Conservation (phyloP, 768 basidiomycete genomes). For the Lentinula edodes region DNA sequence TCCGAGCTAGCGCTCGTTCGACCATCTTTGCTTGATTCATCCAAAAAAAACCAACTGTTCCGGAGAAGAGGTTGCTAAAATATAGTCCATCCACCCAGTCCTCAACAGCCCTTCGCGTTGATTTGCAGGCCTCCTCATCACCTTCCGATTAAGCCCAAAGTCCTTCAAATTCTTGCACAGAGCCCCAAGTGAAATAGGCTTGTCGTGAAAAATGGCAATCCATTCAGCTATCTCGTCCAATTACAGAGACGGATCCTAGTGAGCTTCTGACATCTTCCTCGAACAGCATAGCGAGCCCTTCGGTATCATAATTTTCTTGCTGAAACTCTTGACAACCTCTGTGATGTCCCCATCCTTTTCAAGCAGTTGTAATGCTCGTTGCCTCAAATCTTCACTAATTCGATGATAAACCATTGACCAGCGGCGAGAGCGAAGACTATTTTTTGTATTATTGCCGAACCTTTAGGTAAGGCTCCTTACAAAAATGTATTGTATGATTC, state of each 20-base stretch:
- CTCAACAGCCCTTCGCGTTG: constrained; percentile 11
- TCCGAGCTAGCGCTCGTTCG: too few relatives aligned
- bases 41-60: constrained; percentile 11
- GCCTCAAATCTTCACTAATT: background rate
- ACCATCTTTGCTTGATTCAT: constrained; percentile 28
- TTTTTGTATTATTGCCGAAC: too few relatives aligned
- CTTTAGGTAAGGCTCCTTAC: too few relatives aligned
- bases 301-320: background rate
- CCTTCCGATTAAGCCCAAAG: constrained; percentile 12
- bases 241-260: constrained; percentile 6
- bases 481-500: too few relatives aligned
- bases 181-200: constrained; percentile 11
- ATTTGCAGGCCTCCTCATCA: constrained; percentile 11
- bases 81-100: constrained; percentile 4
- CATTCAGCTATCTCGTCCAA: constrained; percentile 10
- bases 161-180: constrained; percentile 9
- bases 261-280: background rate
- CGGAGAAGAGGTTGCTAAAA: constrained; percentile 5
- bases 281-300: background rate
- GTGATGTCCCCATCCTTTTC: background rate
- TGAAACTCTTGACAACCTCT: background rate
- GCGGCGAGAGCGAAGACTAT: too few relatives aligned
- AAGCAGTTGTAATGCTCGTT: background rate
- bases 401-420: background rate
- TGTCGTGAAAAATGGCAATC: constrained; percentile 11